Percentiles rank a stretch among this genome's conserved stretches.
Evolutionary conservation across 805 yeast genomes (phyloP).

Genomic region (Wickerhamiella sorbophila): DNA sequence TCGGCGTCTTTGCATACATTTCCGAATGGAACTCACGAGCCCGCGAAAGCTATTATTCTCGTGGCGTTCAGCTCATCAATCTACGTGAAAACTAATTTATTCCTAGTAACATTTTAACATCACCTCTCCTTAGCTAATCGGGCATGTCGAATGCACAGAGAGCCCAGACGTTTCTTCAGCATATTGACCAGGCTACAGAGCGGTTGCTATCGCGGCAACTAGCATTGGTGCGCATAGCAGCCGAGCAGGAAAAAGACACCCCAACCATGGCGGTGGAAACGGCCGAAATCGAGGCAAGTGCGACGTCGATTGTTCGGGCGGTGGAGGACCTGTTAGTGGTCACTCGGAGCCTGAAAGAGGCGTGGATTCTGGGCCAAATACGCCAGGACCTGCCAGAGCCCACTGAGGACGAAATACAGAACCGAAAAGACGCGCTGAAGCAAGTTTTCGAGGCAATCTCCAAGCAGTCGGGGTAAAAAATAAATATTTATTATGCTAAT

Average conservation of each 20-base stretch:
- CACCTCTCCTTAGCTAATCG: too few relatives aligned
- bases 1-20: not conserved
- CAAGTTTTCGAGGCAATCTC: not conserved
- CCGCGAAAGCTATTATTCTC: not conserved
- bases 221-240: constrained; percentile 15
- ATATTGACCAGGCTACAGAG: constrained; percentile 18
- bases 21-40: not conserved
- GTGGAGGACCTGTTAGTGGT: constrained; percentile 28
- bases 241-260: constrained; percentile 20
- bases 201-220: constrained; percentile 16
- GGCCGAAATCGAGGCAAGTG: constrained; percentile 27
- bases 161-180: constrained; percentile 15
- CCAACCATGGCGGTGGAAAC: constrained; percentile 28
- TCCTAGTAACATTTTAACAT: too few relatives aligned
- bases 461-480: not conserved
- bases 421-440: not conserved
- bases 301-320: constrained; percentile 25
- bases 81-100: not conserved
- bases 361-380: constrained; percentile 31
- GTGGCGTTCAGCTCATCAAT: not conserved
- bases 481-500: not conserved
- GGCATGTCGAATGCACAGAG: constrained; percentile 10
- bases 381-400: constrained; percentile 5
- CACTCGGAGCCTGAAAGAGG: constrained; percentile 28
- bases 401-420: constrained; percentile 2